Base-by-base conservation (phyloP, 2,329 filamentous ascomycete genomes). In the Domatiomyces globalis region DNA sequence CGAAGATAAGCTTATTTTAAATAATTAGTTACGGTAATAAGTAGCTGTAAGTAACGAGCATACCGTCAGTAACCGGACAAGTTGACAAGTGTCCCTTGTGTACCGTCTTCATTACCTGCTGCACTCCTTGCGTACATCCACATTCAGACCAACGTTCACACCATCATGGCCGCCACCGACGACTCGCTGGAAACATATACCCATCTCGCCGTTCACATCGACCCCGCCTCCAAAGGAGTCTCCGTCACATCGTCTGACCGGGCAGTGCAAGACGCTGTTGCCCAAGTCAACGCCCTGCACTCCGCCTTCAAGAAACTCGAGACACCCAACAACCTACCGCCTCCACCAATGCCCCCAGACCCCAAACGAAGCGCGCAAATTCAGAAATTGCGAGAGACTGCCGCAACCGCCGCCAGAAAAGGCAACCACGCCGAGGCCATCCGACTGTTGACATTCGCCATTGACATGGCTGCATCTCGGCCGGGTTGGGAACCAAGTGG, bases 351-450 rank as follows among this genome's bases (percentile, higher is more conserved):
- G 43, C 89, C 89, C 54, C 83, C 95, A 56, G 94, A 95, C 74
- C 89, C 87, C 49, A 95, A 95, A 72, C 87, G 90, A 63, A 83
- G 79, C 58, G 87, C 86, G 36, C 81, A 89, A 65, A 85, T 98
- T 69, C 80, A 76, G 69, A 96, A 96, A 72, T 81, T 96, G 59
- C 86, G 88, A 66, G 92, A 96, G 67, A 78, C 78, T 52, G 90
- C 87, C 62, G 95, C 95, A 73, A 72, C 72, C 53, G 80, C 85
- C 60, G 90, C 86, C 74, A 84, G 87, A 68, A 89, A 90, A 69
- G 77, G 77, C 61, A 77, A 80, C 60, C 80, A 84, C 70, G 69
- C 69, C 51, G 87, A 94, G 50, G 90, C 90, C 3, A 75, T 87
- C 60, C 82, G 81, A 60, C 77, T 89, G 60, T 95, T 96, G 73